Base-by-base conservation (phyloP, 352 stramenopile species). In the Stephanocyclus meneghinianus region DNA sequence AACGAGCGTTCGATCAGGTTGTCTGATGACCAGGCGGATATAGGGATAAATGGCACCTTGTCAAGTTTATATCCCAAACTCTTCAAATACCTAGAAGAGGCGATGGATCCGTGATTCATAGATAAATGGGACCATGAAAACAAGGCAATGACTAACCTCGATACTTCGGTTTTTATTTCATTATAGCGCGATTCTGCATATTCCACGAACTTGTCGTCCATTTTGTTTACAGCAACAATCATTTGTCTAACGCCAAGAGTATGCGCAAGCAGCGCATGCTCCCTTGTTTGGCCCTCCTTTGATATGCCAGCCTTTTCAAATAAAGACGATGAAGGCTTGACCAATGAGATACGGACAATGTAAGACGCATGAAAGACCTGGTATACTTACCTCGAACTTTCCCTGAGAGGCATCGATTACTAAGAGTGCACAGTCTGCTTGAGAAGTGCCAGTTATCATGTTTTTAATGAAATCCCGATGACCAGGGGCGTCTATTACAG, bases 381-480 rank as follows among this genome's bases (percentile, higher is more conserved):
- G 35, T 40, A 40, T 8, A 8, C 35, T 40, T 40, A 40, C 93
- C 80, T 98, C 95, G 91, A 99, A 98, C 66, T 95, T 96, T 84
- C 92, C 92, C 50, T 95, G 85, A 42, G 87, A 92, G 10, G 96
- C 96, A 79, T 97, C 93, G 29, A 99, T 92, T 21, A 99, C 94
- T 9, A 99, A 88, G 76, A 99, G 89, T 45, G 97, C 97, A 69
- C 96, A 95, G 92, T 99, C 97, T 21, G 97, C 97, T 90, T 98
- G 97, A 75, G 95, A 97, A 16, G 96, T 98, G 60, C 97, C 97
- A 45, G 96, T 98, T 85, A 99, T 99, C 97, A 99, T 99, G 90
- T 99, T 99, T 95, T 99, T 99, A 88, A 99, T 99, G 90, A 98
- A 99, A 87, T 99, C 96, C 86, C 95, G 92, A 91, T 99, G 96